phyloP scores from a whole-genome alignment of 2,329 filamentous ascomycete genomes.

The Colletotrichum noveboracense region DNA sequence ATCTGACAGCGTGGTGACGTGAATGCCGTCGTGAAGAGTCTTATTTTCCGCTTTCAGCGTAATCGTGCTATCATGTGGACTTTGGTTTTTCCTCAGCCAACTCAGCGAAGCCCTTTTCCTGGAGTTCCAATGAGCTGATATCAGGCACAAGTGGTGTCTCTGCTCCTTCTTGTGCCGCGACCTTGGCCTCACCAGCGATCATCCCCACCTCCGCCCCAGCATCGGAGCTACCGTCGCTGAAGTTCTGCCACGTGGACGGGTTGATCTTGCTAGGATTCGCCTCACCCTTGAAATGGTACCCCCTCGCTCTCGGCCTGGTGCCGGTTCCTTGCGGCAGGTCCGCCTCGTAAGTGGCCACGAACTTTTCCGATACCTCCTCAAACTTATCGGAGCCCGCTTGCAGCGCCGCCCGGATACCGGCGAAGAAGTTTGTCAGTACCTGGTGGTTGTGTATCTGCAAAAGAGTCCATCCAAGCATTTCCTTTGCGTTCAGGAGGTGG shows the following conservation, averaged over 20 bases:
- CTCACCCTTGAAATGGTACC: conserved; percentile 80
- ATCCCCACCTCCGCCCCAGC: conserved; percentile 32
- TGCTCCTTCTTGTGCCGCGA: conserved; percentile 26
- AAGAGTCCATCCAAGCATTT: conserved; percentile 96
- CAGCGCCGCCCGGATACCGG: conserved; percentile 70
- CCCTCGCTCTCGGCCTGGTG: conserved; percentile 77
- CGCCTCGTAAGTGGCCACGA: conserved; percentile 65
- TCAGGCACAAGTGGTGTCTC: conserved; percentile 57
- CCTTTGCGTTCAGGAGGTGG: conserved; percentile 86
- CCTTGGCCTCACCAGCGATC: conserved; percentile 47
- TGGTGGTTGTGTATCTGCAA: conserved; percentile 92
- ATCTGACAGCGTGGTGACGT: not conserved
- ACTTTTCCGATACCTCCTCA: conserved; percentile 49
- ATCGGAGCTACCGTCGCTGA: conserved; percentile 33
- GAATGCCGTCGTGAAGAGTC: not conserved
- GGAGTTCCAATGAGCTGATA: conserved; percentile 51
- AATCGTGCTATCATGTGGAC: not conserved
- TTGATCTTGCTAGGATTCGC: conserved; percentile 72
- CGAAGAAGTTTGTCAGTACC: conserved; percentile 75
- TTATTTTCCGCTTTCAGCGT: not conserved
- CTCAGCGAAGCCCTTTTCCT: conserved; percentile 59
- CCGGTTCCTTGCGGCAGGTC: conserved; percentile 78
- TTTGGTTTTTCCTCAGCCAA: conserved; percentile 32
- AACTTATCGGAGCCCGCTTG: conserved; percentile 63
- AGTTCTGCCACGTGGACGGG: conserved; percentile 67